A percentile compares a stretch with the other conserved stretches of the same genome.
phyloP scores from a whole-genome alignment of 495 filamentous ascomycete genomes.

The Tuber aestivum region DNA sequence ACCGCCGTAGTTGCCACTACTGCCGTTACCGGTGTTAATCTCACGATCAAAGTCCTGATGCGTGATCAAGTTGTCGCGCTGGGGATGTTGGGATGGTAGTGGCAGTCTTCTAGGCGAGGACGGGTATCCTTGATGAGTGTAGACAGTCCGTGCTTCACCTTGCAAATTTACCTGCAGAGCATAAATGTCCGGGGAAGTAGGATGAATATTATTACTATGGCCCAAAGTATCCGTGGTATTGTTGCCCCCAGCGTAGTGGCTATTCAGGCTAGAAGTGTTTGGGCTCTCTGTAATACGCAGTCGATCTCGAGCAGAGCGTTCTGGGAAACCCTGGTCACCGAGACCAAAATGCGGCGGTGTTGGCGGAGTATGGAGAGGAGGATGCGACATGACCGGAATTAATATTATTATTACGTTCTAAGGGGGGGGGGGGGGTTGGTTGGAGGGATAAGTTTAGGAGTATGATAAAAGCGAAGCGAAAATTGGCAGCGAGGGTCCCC shows the following conservation, averaged over 20 bases:
- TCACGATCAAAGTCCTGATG: constrained; percentile 24
- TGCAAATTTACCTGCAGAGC: constrained; percentile 30
- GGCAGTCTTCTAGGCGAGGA: constrained; percentile 24
- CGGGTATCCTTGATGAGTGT: constrained; percentile 30
- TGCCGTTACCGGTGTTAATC: constrained; percentile 23
- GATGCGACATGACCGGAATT: constrained; percentile 35
- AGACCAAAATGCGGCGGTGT: constrained; percentile 26
- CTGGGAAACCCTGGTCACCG: constrained; percentile 26
- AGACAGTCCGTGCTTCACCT: constrained; percentile 35
- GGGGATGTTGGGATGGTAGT: constrained; percentile 24
- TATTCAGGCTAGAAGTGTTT: constrained; percentile 29
- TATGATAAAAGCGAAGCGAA: constrained; percentile 9
- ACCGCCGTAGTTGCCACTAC: constrained; percentile 19
- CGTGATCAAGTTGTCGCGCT: constrained; percentile 18
- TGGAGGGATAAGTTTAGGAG: constrained; percentile 10
- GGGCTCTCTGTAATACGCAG: constrained; percentile 27
- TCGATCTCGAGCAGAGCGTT: constrained; percentile 31
- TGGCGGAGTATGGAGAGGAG: constrained; percentile 22
- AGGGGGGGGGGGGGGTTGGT: constrained; percentile 15
- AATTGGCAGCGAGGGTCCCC: constrained; percentile 17
- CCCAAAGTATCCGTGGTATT: constrained; percentile 19
- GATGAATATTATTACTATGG: constrained; percentile 14
- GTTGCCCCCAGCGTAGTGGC: constrained; percentile 25
- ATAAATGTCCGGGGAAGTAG: constrained; percentile 35
- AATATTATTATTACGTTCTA: constrained; percentile 35